Conservation (phyloP, 345 rosid species). For the Ricinus communis region DNA sequence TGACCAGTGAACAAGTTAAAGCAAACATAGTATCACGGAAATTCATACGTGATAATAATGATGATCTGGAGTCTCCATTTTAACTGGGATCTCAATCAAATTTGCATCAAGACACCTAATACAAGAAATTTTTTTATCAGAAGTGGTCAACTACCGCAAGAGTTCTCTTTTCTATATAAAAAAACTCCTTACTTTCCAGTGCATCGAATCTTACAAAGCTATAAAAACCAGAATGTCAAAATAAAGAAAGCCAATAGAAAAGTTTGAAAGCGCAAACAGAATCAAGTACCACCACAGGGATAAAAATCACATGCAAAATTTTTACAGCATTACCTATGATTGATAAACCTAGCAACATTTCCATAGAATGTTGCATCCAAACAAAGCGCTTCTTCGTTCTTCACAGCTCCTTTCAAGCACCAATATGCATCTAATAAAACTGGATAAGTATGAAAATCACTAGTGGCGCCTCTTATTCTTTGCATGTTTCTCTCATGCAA, state of each 20-base stretch:
- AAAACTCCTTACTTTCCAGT: not conserved
- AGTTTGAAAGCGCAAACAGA: not conserved
- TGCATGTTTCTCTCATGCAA: slow-evolving; percentile 50
- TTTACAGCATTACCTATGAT: slow-evolving; percentile 64
- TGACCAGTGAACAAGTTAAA: not conserved
- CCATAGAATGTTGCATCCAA: slow-evolving; percentile 73
- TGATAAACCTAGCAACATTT: slow-evolving; percentile 88
- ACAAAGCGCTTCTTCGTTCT: slow-evolving; percentile 88
- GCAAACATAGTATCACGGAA: slow-evolving; percentile 1
- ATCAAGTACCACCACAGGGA: not conserved
- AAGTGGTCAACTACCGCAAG: not conserved
- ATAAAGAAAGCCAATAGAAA: not conserved
- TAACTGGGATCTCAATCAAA: slow-evolving; percentile 86
- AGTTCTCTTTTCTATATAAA: not conserved
- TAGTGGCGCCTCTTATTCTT: slow-evolving; percentile 22
- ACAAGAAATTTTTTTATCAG: slow-evolving; percentile 12
- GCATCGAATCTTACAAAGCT: not conserved
- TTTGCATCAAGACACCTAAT: slow-evolving; percentile 83
- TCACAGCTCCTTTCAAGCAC: slow-evolving; percentile 53
- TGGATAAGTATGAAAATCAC: slow-evolving; percentile 52
- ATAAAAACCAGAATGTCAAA: not conserved
- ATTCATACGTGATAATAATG: slow-evolving; percentile 83
- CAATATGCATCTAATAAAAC: slow-evolving; percentile 83
- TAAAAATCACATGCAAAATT: not conserved
- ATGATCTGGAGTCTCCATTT: slow-evolving; percentile 80